Percentiles rank a stretch among this genome's conserved stretches.
Conservation (phyloP, 345 rosid species). For the Eucalyptus decipiens region DNA sequence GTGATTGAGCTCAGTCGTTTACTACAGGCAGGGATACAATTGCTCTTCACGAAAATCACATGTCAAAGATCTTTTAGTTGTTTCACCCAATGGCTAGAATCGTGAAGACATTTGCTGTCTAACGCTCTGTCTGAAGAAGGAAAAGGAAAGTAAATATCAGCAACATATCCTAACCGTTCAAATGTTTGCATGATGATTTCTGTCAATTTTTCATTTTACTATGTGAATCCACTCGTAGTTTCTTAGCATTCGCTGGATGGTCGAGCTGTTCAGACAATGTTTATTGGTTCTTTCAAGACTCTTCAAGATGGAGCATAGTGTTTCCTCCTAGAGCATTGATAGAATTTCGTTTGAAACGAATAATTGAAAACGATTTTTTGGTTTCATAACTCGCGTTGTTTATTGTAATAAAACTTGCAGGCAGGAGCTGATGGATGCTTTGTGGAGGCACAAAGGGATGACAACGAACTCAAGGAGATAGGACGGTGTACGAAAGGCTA, state of each 20-base stretch:
- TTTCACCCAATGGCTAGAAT: background rate
- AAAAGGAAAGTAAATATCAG: background rate
- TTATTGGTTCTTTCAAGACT: background rate
- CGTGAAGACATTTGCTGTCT: too few relatives aligned
- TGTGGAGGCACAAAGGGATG: slow-evolving; percentile 39
- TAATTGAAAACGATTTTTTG: too few relatives aligned
- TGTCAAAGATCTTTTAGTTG: background rate
- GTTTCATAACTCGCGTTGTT: too few relatives aligned
- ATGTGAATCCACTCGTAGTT: too few relatives aligned
- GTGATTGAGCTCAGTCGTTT: too few relatives aligned
- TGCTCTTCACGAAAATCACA: too few relatives aligned
- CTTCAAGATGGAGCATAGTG: background rate
- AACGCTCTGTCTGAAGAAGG: background rate
- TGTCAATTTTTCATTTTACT: too few relatives aligned
- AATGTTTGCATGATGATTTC: background rate
- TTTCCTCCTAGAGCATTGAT: too few relatives aligned
- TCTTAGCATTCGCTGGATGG: too few relatives aligned
- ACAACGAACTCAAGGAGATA: slow-evolving; percentile 28
- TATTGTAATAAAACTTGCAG: background rate
- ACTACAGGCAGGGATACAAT: too few relatives aligned
- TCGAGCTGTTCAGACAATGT: too few relatives aligned
- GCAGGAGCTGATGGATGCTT: slow-evolving; percentile 47
- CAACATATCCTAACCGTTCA: background rate
- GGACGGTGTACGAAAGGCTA: slow-evolving; percentile 20
- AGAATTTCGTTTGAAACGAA: too few relatives aligned